Conservation (phyloP, 1,139 yeast genomes). For the Protomyces pachydermus region DNA sequence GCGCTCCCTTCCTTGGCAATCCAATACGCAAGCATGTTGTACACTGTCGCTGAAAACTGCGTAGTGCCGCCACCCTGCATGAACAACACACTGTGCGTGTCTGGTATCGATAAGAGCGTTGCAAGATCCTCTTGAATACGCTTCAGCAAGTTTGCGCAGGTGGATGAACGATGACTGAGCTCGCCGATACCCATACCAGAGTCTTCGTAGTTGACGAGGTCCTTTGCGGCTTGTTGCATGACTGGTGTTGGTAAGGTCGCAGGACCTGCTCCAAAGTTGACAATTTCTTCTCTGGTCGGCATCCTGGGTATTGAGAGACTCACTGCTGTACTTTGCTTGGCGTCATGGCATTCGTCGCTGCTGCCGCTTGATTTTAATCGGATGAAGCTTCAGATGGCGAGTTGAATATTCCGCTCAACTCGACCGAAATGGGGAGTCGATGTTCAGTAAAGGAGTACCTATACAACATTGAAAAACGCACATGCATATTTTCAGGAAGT, state of each 20-base stretch:
- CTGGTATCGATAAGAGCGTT: conserved; percentile 69
- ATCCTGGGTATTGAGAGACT: not conserved
- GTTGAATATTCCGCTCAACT: not conserved
- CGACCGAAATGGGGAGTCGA: not conserved
- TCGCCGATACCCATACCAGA: conserved; percentile 87
- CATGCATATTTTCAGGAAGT: no score
- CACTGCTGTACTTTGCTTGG: not conserved
- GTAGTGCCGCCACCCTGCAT: conserved; percentile 98
- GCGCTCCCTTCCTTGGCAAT: conserved; percentile 50
- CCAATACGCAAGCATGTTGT: conserved; percentile 75
- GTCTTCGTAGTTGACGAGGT: conserved; percentile 63
- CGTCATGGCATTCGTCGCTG: not conserved
- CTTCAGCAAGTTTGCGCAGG: conserved; percentile 72
- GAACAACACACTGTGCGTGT: conserved; percentile 87
- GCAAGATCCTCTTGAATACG: conserved; percentile 64
- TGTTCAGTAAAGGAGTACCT: no score
- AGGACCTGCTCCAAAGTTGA: conserved; percentile 95
- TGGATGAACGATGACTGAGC: conserved; percentile 86
- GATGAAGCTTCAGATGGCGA: not conserved
- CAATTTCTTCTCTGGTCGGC: conserved; percentile 13
- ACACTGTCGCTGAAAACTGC: conserved; percentile 82
- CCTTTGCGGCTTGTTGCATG: conserved; percentile 79
- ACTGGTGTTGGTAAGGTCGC: conserved; percentile 82
- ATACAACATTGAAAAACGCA: no score
- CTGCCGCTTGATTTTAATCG: not conserved